Evolutionary conservation across 2,329 filamentous ascomycete species (phyloP), one percentile per base, ranked within the genome.

Genomic region (Exophiala dermatitidis): DNA sequence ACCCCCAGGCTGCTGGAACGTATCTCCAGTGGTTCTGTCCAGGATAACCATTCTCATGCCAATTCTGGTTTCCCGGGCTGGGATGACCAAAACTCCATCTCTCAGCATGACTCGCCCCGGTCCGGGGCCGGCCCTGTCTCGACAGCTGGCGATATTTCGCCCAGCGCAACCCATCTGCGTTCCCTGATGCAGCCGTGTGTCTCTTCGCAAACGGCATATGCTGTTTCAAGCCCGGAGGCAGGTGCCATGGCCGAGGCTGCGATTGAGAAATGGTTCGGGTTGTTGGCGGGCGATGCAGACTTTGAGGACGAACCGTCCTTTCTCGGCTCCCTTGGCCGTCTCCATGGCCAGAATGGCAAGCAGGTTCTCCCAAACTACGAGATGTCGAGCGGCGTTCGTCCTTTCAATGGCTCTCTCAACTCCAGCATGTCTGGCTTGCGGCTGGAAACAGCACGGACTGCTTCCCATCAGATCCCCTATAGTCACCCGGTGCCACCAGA

Each of bases 211-310:
- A 19, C n/a, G 6, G 12, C 32, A 10, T n/a, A 45, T 45, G 29
- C 42, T 19, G 28, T 32, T 8, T 29, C 19, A 1, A 47, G 45
- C n/a, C 45, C 45, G n/a, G 45, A 47, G 26, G 45, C 45, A 9
- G 45, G 45, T 8, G 31, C 45, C 29, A 6, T 47, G 33, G 40
- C 44, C 26, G 49, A 45, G 29, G n/a, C 30, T 7, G 49, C 49
- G 7, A 52, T 45, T 45, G 49, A 29, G 10, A 44, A 45, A 32
- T 52, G 49, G 49, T 37, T 52, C 34, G 49, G 49, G 3, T 37
- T 52, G 19, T 32, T 52, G 4, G 49, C 42, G 5, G 49, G 49
- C 1, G 49, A 52, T 30, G 41, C 49, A 19, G 49, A 52, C 12
- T 19, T 36, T 26, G 45, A 47, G 8, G 45, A 10, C 12, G 31